Conservation (phyloP, 179 eudicot genomes). For the Carnegiea gigantea region DNA sequence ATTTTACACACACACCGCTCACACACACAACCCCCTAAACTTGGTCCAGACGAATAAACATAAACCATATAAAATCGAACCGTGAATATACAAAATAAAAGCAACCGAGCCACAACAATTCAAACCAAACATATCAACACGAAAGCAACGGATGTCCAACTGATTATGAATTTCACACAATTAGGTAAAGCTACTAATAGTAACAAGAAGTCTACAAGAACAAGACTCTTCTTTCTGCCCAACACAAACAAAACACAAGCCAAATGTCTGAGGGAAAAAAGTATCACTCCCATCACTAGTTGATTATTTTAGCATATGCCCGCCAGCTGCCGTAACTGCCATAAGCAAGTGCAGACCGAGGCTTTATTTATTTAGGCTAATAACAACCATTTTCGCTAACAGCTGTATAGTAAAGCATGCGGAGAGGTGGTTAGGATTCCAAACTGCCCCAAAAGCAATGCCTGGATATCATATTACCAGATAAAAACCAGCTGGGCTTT, state of each 20-base stretch:
- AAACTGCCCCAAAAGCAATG: slow-evolving; percentile 22
- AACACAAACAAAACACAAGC: slow-evolving; percentile 12
- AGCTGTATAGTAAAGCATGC: slow-evolving; percentile 12
- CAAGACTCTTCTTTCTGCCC: slow-evolving; percentile 2
- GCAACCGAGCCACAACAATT: background rate
- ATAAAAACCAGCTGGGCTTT: slow-evolving; percentile 8
- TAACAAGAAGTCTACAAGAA: background rate
- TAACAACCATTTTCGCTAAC: slow-evolving; percentile 6
- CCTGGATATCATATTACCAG: slow-evolving; percentile 13
- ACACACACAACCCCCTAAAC: no score
- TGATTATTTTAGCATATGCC: slow-evolving; percentile 13
- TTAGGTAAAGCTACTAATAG: background rate
- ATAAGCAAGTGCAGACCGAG: slow-evolving; percentile 15
- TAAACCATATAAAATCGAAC: no score
- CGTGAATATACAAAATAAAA: no score
- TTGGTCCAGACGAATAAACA: no score
- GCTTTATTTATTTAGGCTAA: slow-evolving; percentile 25
- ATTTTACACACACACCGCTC: no score
- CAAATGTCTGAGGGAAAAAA: background rate
- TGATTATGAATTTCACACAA: background rate
- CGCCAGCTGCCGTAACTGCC: background rate
- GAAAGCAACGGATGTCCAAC: background rate
- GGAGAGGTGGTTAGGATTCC: slow-evolving; percentile 11
- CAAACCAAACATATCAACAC: background rate
- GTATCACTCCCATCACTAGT: slow-evolving; percentile 19